These are phyloP conservation scores for Ceratocystis destructans DNA, from an alignment of 2,329 filamentous ascomycete genomes.

Conservation along the genomic window DNA sequence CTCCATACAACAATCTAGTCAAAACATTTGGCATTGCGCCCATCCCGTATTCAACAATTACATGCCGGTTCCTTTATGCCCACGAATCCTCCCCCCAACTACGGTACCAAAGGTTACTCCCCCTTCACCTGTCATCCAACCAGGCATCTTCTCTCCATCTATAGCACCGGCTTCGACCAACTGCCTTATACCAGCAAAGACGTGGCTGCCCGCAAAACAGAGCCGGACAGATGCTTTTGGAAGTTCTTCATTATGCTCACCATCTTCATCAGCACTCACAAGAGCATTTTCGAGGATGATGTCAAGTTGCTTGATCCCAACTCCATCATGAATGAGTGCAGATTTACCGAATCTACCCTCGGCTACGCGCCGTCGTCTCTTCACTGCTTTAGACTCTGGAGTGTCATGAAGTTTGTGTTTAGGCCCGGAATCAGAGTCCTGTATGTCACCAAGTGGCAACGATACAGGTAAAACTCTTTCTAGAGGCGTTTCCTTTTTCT, in stretches of 20 bases:
- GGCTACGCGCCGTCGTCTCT: conserved; percentile 48
- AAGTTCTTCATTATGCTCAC: conserved; percentile 3
- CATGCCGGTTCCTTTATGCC: conserved; percentile 28
- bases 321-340: conserved; percentile 41
- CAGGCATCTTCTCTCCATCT: conserved; percentile 66
- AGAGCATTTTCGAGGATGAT: conserved; percentile 31
- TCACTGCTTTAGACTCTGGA: conserved; percentile 28
- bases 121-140: conserved; percentile 83
- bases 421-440: background rate
- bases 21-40: background rate
- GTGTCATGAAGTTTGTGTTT: conserved; percentile 1
- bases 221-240: conserved; percentile 44
- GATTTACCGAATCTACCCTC: conserved; percentile 56
- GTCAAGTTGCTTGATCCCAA: conserved; percentile 48
- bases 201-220: conserved; percentile 60
- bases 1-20: background rate
- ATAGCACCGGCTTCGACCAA: conserved; percentile 65
- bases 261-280: background rate
- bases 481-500: conserved; percentile 39
- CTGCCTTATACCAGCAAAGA: conserved; percentile 67
- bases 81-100: conserved; percentile 49
- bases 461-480: conserved; percentile 35
- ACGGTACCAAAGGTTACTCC: conserved; percentile 62
- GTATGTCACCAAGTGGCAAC: conserved; percentile 26
- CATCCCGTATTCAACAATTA: background rate